Evolutionary conservation across 1,284 basidiomycete genomes (phyloP).

Genomic region (Sporisorium exsertum): DNA sequence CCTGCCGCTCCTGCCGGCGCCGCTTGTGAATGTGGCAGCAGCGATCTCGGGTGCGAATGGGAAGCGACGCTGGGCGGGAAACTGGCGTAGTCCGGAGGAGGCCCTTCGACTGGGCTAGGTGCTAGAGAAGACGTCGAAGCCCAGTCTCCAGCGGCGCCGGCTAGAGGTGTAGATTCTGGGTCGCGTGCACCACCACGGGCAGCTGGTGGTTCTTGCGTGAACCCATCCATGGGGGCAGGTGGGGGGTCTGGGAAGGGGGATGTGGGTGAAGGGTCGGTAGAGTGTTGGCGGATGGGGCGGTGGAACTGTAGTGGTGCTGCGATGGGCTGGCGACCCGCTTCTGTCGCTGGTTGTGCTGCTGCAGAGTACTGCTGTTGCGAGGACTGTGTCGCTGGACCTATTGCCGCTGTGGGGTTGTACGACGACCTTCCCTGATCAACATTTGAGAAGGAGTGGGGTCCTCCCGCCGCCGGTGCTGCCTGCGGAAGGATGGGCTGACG

Average conservation of each 20-base stretch:
- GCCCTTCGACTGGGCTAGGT: conserved; percentile 10
- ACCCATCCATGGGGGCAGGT: not conserved
- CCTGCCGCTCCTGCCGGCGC: not conserved
- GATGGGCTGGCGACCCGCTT: conserved; percentile 11
- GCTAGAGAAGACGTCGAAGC: conserved; percentile 7
- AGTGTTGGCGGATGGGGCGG: conserved; percentile 23
- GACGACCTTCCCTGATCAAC: not conserved
- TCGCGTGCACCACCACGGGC: not conserved
- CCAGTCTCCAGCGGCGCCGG: conserved; percentile 23
- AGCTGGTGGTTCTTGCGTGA: not conserved
- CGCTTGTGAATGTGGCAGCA: not conserved
- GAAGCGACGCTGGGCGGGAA: not conserved
- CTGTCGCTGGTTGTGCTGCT: not conserved
- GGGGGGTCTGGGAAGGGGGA: conserved; percentile 33
- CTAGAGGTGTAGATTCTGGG: not conserved
- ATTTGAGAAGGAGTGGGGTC: not conserved
- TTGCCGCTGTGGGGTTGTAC: not conserved
- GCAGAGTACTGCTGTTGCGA: not conserved
- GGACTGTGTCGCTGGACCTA: not conserved
- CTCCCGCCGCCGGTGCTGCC: not conserved
- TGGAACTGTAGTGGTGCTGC: conserved; percentile 36
- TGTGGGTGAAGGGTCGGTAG: not conserved
- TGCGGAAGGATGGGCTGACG: not conserved
- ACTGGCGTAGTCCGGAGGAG: conserved; percentile 23
- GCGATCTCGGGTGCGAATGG: conserved; percentile 11